Base-by-base conservation (phyloP, 176 grass and related monocot genomes). In the Cocos nucifera region DNA sequence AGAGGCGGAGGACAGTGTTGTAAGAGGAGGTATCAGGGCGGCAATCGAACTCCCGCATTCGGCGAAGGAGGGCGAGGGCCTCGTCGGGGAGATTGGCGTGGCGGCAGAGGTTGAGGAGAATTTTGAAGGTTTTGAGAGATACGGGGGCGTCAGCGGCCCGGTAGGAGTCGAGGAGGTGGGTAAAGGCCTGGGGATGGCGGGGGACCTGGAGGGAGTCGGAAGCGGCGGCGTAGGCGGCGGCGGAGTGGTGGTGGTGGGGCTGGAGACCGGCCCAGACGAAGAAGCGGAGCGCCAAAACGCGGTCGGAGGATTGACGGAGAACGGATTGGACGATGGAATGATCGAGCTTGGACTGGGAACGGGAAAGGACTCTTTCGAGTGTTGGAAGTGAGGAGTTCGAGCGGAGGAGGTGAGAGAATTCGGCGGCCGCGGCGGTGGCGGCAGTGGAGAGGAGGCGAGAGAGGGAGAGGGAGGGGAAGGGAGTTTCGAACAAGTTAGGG, bases 121-220 rank as follows among this genome's bases (percentile, higher is more conserved):
- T 63, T 4, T 48, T 62, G 28, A 76, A 72, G 22, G 66, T 27
- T 50, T 28, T 12, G 39, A 75, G 9, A 50, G 24, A 26, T 68
- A 80, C 17, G 66, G 70, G 52, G 4, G 24, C 17, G n/a, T 73
- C 72, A 67, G 77, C 53, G 78, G 72, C 57, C 74, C 72, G 72
- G 78, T 89, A 86, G 57, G 63, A 96, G 25, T 82, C 72, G 14
- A 63, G 77, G 55, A 78, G 50, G 20, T 77, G 80, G 15, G 76
- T 32, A 49, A 81, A 65, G 69, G 58, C 60, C 4, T 78, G 69
- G 54, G 80, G 82, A 0, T 66, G 72, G 50, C 75, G 73, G 54
- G 17, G 53, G 28, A 68, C 27, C 18, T 35, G 53, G 27, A 78
- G 86, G 22, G 65, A 69, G 39, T 89, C 70, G 54, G 72, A 29